Conservation (phyloP, 805 yeast species). For the Lipomyces orientalis region DNA sequence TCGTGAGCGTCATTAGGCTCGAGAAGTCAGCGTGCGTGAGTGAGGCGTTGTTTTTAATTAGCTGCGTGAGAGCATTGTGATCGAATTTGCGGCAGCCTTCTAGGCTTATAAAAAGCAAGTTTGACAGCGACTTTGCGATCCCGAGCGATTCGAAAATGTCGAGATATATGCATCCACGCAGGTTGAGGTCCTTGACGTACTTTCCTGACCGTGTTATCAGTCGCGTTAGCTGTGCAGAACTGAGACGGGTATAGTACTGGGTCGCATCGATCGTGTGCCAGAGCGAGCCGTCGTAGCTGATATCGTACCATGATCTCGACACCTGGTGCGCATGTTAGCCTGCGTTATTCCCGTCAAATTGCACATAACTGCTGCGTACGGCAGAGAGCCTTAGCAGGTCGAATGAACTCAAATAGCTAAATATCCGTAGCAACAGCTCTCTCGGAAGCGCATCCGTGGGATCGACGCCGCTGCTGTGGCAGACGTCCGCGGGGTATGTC, state of each 20-base stretch:
- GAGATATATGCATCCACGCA: constrained; percentile 30
- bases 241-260: constrained; percentile 12
- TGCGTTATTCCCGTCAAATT: background rate
- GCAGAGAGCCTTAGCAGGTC: constrained; percentile 8
- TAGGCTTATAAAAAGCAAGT: constrained; percentile 21
- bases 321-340: constrained; percentile 4
- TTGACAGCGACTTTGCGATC: constrained; percentile 16
- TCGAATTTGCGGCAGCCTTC: constrained; percentile 30
- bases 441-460: constrained; percentile 17
- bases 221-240: constrained; percentile 16
- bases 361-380: background rate
- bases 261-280: constrained; percentile 29
- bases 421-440: constrained; percentile 18
- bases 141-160: constrained; percentile 10
- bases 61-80: constrained; percentile 29
- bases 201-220: constrained; percentile 16
- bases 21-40: constrained; percentile 17
- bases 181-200: constrained; percentile 24
- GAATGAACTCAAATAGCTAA: constrained; percentile 9
- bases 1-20: constrained; percentile 20
- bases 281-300: constrained; percentile 31
- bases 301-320: constrained; percentile 19
- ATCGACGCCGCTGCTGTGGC: background rate
- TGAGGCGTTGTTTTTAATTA: constrained; percentile 16
- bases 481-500: background rate